These are phyloP conservation scores for Perkinsus chesapeaki DNA, from an alignment of 169 alveolate genomes.

Conservation along the genomic window DNA sequence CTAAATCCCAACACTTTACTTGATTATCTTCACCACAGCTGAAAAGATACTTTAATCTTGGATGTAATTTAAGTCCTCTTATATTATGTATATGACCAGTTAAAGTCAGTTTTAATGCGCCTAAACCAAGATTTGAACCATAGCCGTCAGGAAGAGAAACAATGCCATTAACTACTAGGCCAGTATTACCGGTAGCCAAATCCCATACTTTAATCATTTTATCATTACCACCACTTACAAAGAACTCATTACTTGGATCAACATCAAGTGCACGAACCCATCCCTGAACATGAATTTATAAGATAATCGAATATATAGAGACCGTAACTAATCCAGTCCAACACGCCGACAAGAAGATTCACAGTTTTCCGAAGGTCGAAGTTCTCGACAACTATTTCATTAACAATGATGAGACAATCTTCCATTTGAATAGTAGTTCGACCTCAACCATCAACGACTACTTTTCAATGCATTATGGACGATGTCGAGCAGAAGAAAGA, in stretches of 20 bases:
- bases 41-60: slow-evolving; percentile 76
- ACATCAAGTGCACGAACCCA: slow-evolving; percentile 77
- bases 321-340: neutral
- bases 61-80: slow-evolving; percentile 59
- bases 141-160: neutral
- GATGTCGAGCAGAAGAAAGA: too few species aligned
- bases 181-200: slow-evolving; percentile 42
- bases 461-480: too few species aligned
- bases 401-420: too few species aligned
- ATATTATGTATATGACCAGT: slow-evolving; percentile 79
- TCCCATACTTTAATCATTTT: slow-evolving; percentile 83
- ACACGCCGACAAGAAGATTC: neutral
- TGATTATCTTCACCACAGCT: slow-evolving; percentile 81
- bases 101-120: slow-evolving; percentile 64
- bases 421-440: too few species aligned
- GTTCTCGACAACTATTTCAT: too few species aligned
- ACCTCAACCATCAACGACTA: too few species aligned
- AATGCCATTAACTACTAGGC: neutral
- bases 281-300: too few species aligned
- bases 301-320: too few species aligned
- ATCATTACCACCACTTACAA: slow-evolving; percentile 80
- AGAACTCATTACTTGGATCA: slow-evolving; percentile 68
- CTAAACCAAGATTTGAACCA: slow-evolving; percentile 20
- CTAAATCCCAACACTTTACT: slow-evolving; percentile 81
- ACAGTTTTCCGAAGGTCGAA: too few species aligned